A percentile compares a stretch with the other conserved stretches of the same genome.
phyloP scores from a whole-genome alignment of 345 rosid genomes.

The Hypericum androsaemum region DNA sequence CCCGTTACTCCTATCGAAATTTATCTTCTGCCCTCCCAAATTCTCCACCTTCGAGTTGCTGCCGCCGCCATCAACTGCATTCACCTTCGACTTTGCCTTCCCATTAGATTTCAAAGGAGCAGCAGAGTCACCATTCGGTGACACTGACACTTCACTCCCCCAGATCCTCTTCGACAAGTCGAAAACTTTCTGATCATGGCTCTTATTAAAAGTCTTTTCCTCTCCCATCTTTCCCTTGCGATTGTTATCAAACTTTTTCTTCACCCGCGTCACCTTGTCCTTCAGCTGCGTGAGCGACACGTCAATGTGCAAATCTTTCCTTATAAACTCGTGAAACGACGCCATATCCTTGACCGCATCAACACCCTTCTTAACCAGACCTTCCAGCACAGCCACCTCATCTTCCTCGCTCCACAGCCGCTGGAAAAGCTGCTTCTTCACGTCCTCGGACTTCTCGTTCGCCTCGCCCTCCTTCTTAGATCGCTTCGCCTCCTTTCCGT shows the following conservation, averaged over 20 bases:
- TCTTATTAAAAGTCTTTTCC: constrained; percentile 13
- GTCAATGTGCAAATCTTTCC: constrained; percentile 13
- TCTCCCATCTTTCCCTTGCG: constrained; percentile 20
- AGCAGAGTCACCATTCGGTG: constrained; percentile 9
- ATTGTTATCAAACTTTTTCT: constrained; percentile 26
- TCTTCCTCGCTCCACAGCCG: no score
- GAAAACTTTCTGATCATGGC: constrained; percentile 22
- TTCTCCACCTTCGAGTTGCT: no score
- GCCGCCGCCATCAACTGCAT: background rate
- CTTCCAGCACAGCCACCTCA: no score
- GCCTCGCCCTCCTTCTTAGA: no score
- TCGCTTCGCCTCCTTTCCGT: no score
- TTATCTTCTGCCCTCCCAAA: background rate
- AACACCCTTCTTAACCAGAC: no score
- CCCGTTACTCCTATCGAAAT: constrained; percentile 7
- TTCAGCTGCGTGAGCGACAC: constrained; percentile 27
- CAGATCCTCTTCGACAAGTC: constrained; percentile 34
- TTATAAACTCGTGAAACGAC: no score
- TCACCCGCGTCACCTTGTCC: constrained; percentile 34
- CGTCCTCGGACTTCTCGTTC: no score
- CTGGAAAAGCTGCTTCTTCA: no score
- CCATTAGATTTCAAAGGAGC: constrained; percentile 9
- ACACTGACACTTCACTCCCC: constrained; percentile 16
- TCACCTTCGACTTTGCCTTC: constrained; percentile 15
- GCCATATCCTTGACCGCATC: no score